Conservation (phyloP, 2,329 filamentous ascomycete genomes). For the Triangularia verruculosa region DNA sequence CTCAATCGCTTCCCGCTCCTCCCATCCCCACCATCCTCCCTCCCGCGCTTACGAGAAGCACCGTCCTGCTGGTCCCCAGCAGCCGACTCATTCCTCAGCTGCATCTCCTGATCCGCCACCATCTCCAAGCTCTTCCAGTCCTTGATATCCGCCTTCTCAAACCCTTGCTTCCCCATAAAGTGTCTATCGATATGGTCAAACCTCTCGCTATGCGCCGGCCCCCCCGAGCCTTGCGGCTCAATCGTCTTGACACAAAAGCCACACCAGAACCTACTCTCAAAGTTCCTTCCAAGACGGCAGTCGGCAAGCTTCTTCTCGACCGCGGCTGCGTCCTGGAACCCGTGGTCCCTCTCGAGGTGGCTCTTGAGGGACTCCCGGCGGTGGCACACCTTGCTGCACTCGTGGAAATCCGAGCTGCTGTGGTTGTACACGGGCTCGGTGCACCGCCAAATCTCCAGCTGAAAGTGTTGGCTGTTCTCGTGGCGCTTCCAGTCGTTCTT, state of each 20-base stretch:
- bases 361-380: conserved; percentile 56
- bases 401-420: conserved; percentile 20
- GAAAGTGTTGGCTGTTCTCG: conserved; percentile 75
- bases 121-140: conserved; percentile 52
- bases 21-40: conserved; percentile 4
- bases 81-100: not conserved
- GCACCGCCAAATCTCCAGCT: conserved; percentile 71
- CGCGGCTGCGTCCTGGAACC: conserved; percentile 29
- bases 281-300: conserved; percentile 62
- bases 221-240: conserved; percentile 45
- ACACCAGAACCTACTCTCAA: conserved; percentile 74
- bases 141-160: conserved; percentile 43
- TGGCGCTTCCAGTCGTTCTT: conserved; percentile 95
- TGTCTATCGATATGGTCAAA: conserved; percentile 75
- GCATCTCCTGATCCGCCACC: not conserved
- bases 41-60: not conserved
- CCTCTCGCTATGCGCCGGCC: conserved; percentile 50
- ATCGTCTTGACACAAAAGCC: conserved; percentile 70
- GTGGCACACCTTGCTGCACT: conserved; percentile 59
- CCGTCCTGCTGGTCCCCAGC: not conserved
- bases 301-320: conserved; percentile 46
- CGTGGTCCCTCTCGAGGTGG: conserved; percentile 58
- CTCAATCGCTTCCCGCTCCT: conserved; percentile 1
- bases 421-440: conserved; percentile 34
- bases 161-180: conserved; percentile 51